These are phyloP conservation scores for Chrysochromulina tobinii DNA, from an alignment of 78 protist genomes.

Conservation along the genomic window DNA sequence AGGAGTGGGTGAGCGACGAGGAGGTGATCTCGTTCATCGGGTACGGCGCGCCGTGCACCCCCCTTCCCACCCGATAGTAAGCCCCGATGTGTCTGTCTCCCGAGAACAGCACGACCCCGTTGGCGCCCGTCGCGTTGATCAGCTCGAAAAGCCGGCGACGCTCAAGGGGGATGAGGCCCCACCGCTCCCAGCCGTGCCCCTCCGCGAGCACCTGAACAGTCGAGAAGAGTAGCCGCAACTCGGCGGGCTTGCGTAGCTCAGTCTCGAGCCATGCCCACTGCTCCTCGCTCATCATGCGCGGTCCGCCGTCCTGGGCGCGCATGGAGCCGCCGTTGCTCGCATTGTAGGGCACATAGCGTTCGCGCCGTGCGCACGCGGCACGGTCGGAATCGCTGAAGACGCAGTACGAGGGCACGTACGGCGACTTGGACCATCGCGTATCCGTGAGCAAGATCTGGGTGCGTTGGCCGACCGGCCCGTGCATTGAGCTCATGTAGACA, in stretches of 20 bases:
- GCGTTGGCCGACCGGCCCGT: not conserved
- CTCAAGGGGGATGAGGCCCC: not conserved
- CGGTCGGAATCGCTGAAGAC: too few relatives aligned
- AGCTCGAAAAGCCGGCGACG: not conserved
- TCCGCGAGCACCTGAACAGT: not conserved
- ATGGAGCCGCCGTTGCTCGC: not conserved
- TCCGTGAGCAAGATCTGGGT: not conserved
- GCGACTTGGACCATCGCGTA: not conserved
- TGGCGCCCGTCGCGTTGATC: not conserved
- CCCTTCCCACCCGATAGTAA: not conserved
- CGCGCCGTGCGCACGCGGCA: not conserved
- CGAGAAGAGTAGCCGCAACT: not conserved
- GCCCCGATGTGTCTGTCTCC: conserved; percentile 3
- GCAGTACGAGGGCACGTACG: not conserved
- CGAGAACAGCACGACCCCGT: not conserved
- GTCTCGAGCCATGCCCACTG: conserved; percentile 12
- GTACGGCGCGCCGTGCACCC: not conserved
- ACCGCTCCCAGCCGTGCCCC: conserved; percentile 7
- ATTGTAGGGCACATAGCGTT: not conserved
- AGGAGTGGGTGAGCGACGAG: not conserved
- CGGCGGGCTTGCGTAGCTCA: not conserved
- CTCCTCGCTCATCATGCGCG: not conserved
- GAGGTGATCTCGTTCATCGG: not conserved
- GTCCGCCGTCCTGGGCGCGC: not conserved
- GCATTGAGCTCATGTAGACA: not conserved